Evolutionary conservation across 2,329 filamentous ascomycete genomes (phyloP).

Genomic region (Scolecobasidium constrictum): DNA sequence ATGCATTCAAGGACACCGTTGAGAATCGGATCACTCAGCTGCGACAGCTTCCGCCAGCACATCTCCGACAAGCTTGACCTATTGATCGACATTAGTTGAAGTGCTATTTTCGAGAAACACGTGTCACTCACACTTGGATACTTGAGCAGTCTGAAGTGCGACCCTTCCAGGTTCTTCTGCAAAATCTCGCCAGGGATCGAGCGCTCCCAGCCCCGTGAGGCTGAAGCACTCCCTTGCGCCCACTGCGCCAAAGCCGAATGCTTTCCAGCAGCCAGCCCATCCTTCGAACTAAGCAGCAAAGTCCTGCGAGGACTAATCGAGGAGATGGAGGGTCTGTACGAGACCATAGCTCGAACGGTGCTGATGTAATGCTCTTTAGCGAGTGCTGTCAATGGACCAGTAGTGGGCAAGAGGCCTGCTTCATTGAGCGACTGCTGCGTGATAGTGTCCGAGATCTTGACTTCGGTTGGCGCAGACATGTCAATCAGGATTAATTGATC

Average conservation of each 20-base stretch:
- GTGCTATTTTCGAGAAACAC: no score
- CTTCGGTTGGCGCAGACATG: constrained; percentile 14
- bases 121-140: neutral
- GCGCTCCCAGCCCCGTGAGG: neutral
- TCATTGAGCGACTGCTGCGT: neutral
- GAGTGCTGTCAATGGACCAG: neutral
- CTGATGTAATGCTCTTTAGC: neutral
- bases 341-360: neutral
- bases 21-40: no score
- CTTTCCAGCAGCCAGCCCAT: neutral
- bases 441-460: neutral
- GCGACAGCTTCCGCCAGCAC: no score
- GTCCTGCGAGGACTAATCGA: neutral
- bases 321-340: neutral
- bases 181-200: neutral
- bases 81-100: no score
- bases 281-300: neutral
- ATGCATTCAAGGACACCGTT: no score
- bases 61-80: no score
- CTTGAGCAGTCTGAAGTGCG: neutral
- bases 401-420: neutral
- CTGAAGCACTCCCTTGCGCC: neutral
- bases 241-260: neutral
- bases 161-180: neutral
- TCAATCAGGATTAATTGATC: constrained; percentile 19